Evolutionary conservation across 225 moss, liverwort and hornwort genomes (phyloP).

Genomic region (Asterella californica): DNA sequence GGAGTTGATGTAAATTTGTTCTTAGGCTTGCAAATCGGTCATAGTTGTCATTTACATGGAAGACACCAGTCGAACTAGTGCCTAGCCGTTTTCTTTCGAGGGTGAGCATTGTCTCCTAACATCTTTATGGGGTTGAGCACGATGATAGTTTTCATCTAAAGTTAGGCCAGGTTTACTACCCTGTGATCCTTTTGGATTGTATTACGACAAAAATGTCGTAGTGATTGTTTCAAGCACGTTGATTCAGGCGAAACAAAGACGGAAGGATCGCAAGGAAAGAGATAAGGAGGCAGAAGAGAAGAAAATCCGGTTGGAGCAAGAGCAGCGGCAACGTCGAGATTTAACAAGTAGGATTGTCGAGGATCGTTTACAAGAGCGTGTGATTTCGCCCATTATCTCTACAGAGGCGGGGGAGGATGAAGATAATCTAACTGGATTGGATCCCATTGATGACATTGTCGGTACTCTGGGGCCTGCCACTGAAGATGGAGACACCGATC

Average conservation of each 20-base stretch:
- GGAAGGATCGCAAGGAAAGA: slow-evolving; percentile 96
- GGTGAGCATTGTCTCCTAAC: no score
- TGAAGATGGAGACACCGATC: slow-evolving; percentile 85
- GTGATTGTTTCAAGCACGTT: not conserved
- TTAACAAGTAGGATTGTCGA: slow-evolving; percentile 45
- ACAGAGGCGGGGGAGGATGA: slow-evolving; percentile 74
- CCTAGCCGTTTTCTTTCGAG: no score
- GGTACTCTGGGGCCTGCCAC: slow-evolving; percentile 81
- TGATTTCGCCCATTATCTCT: slow-evolving; percentile 52
- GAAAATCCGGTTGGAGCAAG: slow-evolving; percentile 75
- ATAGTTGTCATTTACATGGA: no score
- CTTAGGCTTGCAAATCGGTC: no score
- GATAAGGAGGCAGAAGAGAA: slow-evolving; percentile 96
- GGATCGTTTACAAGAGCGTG: slow-evolving; percentile 61
- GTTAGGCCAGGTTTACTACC: no score
- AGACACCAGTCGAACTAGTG: no score
- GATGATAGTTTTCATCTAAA: no score
- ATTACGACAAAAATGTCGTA: no score
- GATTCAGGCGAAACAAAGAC: slow-evolving; percentile 90
- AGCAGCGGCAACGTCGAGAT: slow-evolving; percentile 69
- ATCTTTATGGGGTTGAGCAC: no score
- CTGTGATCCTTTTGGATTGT: no score
- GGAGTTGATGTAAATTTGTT: no score
- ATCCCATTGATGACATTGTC: slow-evolving; percentile 67
- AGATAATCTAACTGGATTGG: slow-evolving; percentile 81